Conservation (phyloP, 768 basidiomycete genomes). For the Auricularia sp. region DNA sequence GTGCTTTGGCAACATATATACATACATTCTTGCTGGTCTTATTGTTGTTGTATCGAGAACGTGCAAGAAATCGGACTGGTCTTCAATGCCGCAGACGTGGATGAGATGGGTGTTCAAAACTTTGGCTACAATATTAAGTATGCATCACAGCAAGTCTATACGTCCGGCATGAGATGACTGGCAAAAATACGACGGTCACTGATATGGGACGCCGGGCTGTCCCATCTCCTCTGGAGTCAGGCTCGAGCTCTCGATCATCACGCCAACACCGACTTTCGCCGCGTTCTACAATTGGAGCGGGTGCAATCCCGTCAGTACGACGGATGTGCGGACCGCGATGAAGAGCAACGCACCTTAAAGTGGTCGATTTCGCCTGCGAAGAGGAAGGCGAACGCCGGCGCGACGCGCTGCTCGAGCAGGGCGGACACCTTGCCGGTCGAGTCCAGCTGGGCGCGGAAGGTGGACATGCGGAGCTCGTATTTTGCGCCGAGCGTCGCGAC, state of each 20-base stretch:
- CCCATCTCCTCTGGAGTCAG: conserved; percentile 79
- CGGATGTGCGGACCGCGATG: neutral
- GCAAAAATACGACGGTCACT: neutral
- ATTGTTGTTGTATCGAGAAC: neutral
- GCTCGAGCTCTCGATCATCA: conserved; percentile 88
- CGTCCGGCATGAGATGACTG: neutral
- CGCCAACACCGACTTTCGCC: conserved; percentile 91
- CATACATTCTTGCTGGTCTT: neutral
- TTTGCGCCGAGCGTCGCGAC: conserved; percentile 91
- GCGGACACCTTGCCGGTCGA: conserved; percentile 93
- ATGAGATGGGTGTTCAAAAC: neutral
- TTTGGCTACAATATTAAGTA: neutral
- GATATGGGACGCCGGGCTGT: conserved; percentile 11
- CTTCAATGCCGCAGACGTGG: too few species aligned
- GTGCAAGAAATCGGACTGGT: neutral
- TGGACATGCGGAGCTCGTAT: conserved; percentile 89
- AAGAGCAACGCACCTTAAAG: conserved; percentile 62
- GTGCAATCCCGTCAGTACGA: conserved; percentile 2
- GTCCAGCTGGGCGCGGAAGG: conserved; percentile 91
- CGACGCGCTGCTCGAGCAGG: conserved; percentile 89
- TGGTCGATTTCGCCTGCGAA: conserved; percentile 97
- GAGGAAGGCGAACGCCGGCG: conserved; percentile 88
- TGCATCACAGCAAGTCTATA: neutral
- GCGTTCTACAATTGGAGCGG: conserved; percentile 48
- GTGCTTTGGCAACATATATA: neutral